These are phyloP conservation scores for Pochonia chlamydosporia DNA, from an alignment of 2,329 filamentous ascomycete genomes.

Conservation along the genomic window DNA sequence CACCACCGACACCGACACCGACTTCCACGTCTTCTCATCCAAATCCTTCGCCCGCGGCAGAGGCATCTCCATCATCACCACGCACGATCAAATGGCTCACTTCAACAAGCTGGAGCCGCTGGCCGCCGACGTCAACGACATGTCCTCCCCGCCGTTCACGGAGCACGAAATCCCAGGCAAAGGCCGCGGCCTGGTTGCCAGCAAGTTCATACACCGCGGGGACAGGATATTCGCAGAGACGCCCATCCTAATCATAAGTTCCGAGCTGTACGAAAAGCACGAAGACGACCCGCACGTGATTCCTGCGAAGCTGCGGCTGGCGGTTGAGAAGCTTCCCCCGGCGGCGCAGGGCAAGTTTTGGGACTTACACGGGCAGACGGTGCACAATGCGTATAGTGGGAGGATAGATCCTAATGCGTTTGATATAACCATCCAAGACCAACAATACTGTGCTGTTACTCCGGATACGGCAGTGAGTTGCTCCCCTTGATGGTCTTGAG, in stretches of 20 bases:
- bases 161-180: constrained; percentile 17
- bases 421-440: background rate
- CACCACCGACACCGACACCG: no score
- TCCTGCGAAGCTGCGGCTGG: constrained; percentile 4
- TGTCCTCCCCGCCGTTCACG: constrained; percentile 12
- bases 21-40: constrained; percentile 30
- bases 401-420: constrained; percentile 13
- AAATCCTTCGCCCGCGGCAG: constrained; percentile 26
- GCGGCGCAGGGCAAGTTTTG: constrained; percentile 6
- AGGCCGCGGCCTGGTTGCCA: constrained; percentile 19
- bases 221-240: constrained; percentile 13
- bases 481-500: no score
- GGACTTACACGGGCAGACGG: constrained; percentile 4
- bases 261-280: constrained; percentile 1
- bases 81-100: constrained; percentile 22
- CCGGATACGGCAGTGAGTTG: constrained; percentile 13
- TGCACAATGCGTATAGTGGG: constrained; percentile 3
- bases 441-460: constrained; percentile 4
- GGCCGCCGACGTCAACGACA: constrained; percentile 20
- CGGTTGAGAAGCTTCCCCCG: constrained; percentile 7
- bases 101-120: constrained; percentile 15
- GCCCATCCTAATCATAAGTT: constrained; percentile 10
- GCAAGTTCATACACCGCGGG: constrained; percentile 15
- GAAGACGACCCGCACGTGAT: background rate
- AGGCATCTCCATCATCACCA: constrained; percentile 34